Conservation (phyloP, 2,329 filamentous ascomycete species). For the Lachnellula occidentalis region DNA sequence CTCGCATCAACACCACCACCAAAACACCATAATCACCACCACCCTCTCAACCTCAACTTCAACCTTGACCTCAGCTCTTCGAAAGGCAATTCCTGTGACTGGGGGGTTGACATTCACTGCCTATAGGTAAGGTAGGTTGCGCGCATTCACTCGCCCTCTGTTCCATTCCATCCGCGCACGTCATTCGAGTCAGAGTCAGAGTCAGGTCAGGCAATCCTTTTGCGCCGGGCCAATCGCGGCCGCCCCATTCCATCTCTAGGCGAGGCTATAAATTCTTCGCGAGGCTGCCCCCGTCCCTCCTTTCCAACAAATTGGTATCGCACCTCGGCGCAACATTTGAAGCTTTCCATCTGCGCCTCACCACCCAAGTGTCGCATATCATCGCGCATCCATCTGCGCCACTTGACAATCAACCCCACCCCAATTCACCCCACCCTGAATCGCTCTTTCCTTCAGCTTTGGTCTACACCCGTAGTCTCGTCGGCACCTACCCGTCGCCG, state of each 20-base stretch:
- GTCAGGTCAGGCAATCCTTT: background rate
- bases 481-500: conserved; percentile 9
- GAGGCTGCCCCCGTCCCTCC: conserved; percentile 9
- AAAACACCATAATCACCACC: background rate
- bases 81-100: too few species aligned
- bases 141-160: background rate
- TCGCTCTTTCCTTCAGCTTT: too few species aligned
- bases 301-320: background rate
- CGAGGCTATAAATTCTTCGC: conserved; percentile 13
- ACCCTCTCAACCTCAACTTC: background rate
- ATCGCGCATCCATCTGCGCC: conserved; percentile 2
- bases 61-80: background rate
- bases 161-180: background rate
- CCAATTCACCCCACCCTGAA: background rate
- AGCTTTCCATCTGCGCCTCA: background rate
- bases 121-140: background rate
- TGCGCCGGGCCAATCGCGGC: conserved; percentile 5
- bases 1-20: background rate
- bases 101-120: too few species aligned
- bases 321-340: background rate
- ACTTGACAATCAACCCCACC: background rate
- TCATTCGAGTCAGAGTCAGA: background rate
- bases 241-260: conserved; percentile 1
- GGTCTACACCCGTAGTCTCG: too few species aligned
- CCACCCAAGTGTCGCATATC: conserved; percentile 12